These are phyloP conservation scores for Aspergillus eucalypticola DNA, from an alignment of 2,329 filamentous ascomycete genomes.

Conservation along the genomic window DNA sequence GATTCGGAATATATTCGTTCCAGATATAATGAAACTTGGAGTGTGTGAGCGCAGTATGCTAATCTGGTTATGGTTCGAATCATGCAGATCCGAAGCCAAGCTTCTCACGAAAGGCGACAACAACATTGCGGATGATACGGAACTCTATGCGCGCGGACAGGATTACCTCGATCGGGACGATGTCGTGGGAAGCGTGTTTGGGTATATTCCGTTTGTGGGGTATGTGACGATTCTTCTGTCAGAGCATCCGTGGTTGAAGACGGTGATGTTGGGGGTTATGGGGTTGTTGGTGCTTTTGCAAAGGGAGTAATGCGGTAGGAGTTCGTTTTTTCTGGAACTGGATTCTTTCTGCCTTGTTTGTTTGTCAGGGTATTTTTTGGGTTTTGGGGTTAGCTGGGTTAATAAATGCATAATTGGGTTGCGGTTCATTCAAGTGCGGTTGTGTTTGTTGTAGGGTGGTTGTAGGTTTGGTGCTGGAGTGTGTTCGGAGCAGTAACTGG, in stretches of 20 bases:
- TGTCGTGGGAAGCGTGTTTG: constrained; percentile 89
- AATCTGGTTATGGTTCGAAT: background rate
- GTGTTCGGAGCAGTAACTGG: too few relatives aligned
- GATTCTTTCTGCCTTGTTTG: background rate
- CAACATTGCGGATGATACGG: constrained; percentile 89
- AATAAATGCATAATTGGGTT: too few relatives aligned
- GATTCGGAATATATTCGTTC: too few relatives aligned
- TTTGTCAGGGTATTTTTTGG: background rate
- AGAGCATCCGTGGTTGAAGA: constrained; percentile 97
- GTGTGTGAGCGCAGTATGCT: background rate
- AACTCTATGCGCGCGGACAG: constrained; percentile 82
- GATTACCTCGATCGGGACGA: constrained; percentile 81
- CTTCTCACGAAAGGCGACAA: constrained; percentile 98
- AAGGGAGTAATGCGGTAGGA: constrained; percentile 63
- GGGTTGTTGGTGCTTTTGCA: constrained; percentile 90
- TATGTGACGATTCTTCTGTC: constrained; percentile 96
- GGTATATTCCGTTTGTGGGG: constrained; percentile 90
- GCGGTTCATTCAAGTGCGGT: too few relatives aligned
- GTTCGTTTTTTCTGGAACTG: background rate
- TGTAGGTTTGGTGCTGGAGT: too few relatives aligned
- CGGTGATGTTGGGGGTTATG: constrained; percentile 91
- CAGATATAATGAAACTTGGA: too few relatives aligned
- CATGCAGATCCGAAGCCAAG: constrained; percentile 41
- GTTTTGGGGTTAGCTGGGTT: background rate
- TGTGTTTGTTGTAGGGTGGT: too few relatives aligned